Base-by-base conservation (phyloP, 2,329 filamentous ascomycete genomes). In the Ceratocystis cubensis region DNA sequence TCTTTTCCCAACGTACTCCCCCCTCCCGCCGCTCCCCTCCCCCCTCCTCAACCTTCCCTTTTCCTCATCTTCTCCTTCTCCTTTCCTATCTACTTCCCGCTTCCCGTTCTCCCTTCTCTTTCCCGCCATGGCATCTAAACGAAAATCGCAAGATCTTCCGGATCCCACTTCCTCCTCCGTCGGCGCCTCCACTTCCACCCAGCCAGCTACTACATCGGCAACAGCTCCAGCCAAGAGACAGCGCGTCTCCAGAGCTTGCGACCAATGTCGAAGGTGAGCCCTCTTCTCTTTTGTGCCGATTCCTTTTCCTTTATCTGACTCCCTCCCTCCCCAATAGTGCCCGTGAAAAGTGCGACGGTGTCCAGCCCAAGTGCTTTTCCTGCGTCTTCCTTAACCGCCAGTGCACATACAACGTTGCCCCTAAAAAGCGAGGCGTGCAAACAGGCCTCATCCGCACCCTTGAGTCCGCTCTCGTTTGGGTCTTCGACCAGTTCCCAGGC, bases 401-500 rank as follows among this genome's bases (percentile, higher is more conserved):
- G 44, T 92, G 89, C 73, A 85, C 86, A 17, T 92, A 91, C 73
- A 84, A 87, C 69, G 81, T 86, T 65, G 85, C 84, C 65, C 84
- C 87, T 6, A 90, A 89, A 75, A 91, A 91, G 74, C 81, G 88
- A 69, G 88, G 89, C 3, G 84, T 92, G 10, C 88, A 88, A 71
- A 88, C 88, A n/a, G 88, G 89, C 17, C 91, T 91, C 72, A 86
- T 92, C 65, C 82, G 88, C 44, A 87, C 87, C 0, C 78, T 92
- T 20, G 88, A 92, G 74, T 75, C 88, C 56, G 81, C 86, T 8
- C 78, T 88, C 65, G 86, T 85, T 13, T 85, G 85, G 78, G 76
- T 88, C 0, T 86, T 89, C 68, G 80, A 84, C 68, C 81, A 82
- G 65, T 80, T 84, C 45, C 79, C 83, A 15, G 83, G 81, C 8